phyloP scores from a whole-genome alignment of 2,329 filamentous ascomycete genomes.

The Pseudogymnoascus sp. region DNA sequence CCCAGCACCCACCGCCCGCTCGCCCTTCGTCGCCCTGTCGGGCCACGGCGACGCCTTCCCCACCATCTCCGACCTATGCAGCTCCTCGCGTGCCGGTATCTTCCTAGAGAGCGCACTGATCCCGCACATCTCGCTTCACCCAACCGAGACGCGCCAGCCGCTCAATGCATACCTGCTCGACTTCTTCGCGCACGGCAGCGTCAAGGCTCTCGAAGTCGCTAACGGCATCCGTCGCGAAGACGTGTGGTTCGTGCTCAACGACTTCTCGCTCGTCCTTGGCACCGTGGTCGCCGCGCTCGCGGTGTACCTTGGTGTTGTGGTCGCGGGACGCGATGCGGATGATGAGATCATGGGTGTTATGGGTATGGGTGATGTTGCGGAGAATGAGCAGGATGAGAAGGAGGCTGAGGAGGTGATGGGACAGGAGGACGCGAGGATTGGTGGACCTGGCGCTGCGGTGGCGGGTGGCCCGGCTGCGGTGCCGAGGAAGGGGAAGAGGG shows the following conservation, averaged over 20 bases:
- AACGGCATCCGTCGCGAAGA: constrained; percentile 60
- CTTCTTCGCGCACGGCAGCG: constrained; percentile 67
- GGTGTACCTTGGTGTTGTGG: constrained; percentile 46
- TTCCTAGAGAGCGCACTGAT: constrained; percentile 69
- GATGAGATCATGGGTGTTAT: constrained; percentile 32
- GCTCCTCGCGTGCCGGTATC: constrained; percentile 55
- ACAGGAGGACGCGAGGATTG: neutral
- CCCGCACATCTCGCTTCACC: constrained; percentile 56
- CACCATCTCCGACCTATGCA: constrained; percentile 59
- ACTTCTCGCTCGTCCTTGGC: constrained; percentile 55
- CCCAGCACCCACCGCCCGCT: constrained; percentile 44
- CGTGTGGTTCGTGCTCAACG: constrained; percentile 65
- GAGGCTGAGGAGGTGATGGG: constrained; percentile 23
- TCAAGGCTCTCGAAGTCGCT: constrained; percentile 48
- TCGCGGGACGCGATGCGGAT: constrained; percentile 41
- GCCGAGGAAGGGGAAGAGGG: constrained; percentile 29
- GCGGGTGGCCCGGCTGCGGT: neutral
- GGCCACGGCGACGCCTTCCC: constrained; percentile 56
- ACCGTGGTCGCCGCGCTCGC: constrained; percentile 61
- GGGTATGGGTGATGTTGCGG: constrained; percentile 41
- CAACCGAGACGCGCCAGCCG: constrained; percentile 42
- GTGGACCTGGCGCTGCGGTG: neutral
- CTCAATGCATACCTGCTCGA: constrained; percentile 65
- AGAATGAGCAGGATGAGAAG: constrained; percentile 30
- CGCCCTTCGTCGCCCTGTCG: constrained; percentile 63